Percentiles rank a stretch among this genome's conserved stretches.
These are phyloP conservation scores for Phytopythium boreale DNA, from an alignment of 352 stramenopile genomes.

Conservation along the genomic window DNA sequence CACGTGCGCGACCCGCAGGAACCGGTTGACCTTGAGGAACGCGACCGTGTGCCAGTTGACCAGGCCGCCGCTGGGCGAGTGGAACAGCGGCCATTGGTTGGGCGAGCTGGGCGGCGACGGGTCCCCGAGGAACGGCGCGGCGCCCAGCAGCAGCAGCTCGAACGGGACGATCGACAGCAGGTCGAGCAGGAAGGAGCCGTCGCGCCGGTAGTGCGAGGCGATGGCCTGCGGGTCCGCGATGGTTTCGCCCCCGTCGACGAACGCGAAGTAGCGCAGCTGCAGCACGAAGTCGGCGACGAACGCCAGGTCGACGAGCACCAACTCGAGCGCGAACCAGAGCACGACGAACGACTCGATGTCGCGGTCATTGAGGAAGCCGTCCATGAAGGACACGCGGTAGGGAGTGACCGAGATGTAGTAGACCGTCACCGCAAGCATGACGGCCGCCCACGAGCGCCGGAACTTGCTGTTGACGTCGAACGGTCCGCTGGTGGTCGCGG, in stretches of 20 bases:
- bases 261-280: constrained; percentile 55
- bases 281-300: constrained; percentile 59
- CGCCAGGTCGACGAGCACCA: constrained; percentile 37
- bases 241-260: constrained; percentile 33
- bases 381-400: constrained; percentile 58
- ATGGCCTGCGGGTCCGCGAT: constrained; percentile 37
- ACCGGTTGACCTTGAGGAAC: constrained; percentile 45
- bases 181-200: constrained; percentile 49
- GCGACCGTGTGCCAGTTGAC: constrained; percentile 50
- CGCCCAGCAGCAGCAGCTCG: constrained; percentile 36
- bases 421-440: constrained; percentile 54
- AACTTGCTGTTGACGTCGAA: constrained; percentile 33
- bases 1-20: constrained; percentile 49
- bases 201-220: constrained; percentile 38
- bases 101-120: constrained; percentile 20
- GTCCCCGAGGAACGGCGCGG: constrained; percentile 16
- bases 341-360: constrained; percentile 21
- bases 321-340: constrained; percentile 49
- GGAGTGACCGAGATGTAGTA: constrained; percentile 60
- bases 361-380: constrained; percentile 37
- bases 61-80: constrained; percentile 12
- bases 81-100: constrained; percentile 14
- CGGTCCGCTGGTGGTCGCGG: background rate
- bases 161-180: constrained; percentile 44
- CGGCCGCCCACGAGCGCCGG: constrained; percentile 37